Conservation (phyloP, 2,329 filamentous ascomycete genomes). For the Neophaeococcomyces mojaviensis region DNA sequence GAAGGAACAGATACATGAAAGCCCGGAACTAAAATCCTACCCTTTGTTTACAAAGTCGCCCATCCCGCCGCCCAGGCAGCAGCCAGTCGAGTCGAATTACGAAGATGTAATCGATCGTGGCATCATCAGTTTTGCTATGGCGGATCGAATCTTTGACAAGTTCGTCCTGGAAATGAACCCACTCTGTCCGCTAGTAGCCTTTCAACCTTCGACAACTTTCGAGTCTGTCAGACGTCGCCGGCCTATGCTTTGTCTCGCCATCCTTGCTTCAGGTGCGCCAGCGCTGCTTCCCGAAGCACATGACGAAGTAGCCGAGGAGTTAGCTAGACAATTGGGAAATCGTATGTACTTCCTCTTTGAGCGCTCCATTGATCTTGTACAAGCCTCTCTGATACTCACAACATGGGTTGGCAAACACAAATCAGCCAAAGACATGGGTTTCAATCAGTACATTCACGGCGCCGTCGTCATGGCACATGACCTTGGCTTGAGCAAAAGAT, state of each 20-base stretch:
- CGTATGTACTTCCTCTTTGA: conserved; percentile 66
- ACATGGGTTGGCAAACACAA: conserved; percentile 81
- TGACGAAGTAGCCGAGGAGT: conserved; percentile 55
- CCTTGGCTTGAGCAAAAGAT: conserved; percentile 61
- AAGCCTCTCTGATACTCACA: conserved; percentile 63
- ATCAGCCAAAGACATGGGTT: conserved; percentile 75
- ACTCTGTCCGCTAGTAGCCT: conserved; percentile 51
- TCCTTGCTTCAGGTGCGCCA: conserved; percentile 48
- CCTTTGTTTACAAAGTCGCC: background rate
- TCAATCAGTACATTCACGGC: conserved; percentile 77
- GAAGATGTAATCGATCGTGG: conserved; percentile 43
- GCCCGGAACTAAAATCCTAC: conserved; percentile 3
- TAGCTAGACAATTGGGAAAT: conserved; percentile 66
- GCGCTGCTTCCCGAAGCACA: conserved; percentile 48
- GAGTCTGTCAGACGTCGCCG: conserved; percentile 48
- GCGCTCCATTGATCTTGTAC: conserved; percentile 77
- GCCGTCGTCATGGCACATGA: conserved; percentile 75
- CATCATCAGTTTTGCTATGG: conserved; percentile 45
- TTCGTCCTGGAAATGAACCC: conserved; percentile 48
- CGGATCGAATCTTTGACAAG: conserved; percentile 46
- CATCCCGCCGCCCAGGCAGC: background rate
- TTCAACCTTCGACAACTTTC: conserved; percentile 46
- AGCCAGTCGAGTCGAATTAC: conserved; percentile 19
- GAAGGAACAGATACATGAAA: background rate
- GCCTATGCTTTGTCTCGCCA: conserved; percentile 51